Evolutionary conservation across 352 stramenopile species (phyloP).

Genomic region (Phytophthora capsici): DNA sequence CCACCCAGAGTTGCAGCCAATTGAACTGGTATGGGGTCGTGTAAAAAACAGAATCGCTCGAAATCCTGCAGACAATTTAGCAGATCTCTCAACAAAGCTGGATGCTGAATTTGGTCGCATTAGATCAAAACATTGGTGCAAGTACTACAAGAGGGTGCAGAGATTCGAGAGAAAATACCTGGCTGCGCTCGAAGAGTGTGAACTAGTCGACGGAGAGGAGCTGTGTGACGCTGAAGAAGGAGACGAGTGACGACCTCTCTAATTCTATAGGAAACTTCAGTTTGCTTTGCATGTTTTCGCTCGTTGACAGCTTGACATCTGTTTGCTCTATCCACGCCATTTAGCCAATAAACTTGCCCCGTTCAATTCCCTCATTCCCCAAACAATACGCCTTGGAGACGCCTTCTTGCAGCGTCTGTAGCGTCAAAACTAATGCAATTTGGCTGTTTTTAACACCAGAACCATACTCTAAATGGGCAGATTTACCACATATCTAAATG

Average conservation of each 20-base stretch:
- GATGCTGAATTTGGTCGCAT: not conserved
- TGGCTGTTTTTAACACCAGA: slow-evolving; percentile 7
- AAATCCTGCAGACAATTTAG: not conserved
- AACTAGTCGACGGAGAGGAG: slow-evolving; percentile 1
- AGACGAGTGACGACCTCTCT: not conserved
- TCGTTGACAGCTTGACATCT: too few species aligned
- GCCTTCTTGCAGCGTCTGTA: slow-evolving; percentile 7
- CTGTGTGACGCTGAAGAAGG: not conserved
- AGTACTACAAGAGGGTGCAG: slow-evolving; percentile 5
- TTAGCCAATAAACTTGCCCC: not conserved
- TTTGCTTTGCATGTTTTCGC: too few species aligned
- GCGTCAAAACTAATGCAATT: slow-evolving; percentile 3
- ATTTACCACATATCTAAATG: slow-evolving; percentile 24
- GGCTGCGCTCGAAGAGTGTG: slow-evolving; percentile 2
- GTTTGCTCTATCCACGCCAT: not conserved
- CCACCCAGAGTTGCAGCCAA: slow-evolving; percentile 5
- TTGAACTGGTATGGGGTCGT: slow-evolving; percentile 9
- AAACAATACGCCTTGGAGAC: slow-evolving; percentile 1
- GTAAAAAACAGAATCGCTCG: slow-evolving; percentile 11
- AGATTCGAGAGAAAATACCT: slow-evolving; percentile 1
- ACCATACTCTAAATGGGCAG: slow-evolving; percentile 7
- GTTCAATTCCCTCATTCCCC: not conserved
- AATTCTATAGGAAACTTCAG: not conserved
- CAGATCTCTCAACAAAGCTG: slow-evolving; percentile 5
- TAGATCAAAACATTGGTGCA: slow-evolving; percentile 1